Base-by-base conservation (phyloP, 1,284 basidiomycete genomes). In the Pseudomicrostroma phylloplanum region DNA sequence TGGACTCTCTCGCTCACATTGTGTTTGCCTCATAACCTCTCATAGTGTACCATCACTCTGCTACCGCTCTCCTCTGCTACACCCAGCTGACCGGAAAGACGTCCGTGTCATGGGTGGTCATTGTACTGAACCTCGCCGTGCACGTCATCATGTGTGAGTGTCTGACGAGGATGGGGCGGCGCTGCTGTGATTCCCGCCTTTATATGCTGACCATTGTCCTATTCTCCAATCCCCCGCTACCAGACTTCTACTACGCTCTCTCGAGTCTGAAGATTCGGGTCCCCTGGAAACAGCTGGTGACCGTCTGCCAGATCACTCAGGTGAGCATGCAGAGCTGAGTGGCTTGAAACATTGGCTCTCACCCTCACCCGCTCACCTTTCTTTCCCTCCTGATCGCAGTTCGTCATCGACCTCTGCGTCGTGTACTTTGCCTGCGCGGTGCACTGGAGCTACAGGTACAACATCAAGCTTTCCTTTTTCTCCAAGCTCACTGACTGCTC, bases 61-160 rank as follows among this genome's bases (percentile, higher is more conserved):
- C 93, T n/a, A 97, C 94, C 62, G 94, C 94, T 63, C 81, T 94
- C 60, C 84, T 98, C 65, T 97, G 94, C 83, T 97, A 88, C 81
- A 88, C 88, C 61, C 93, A 98, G 82, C 84, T 98, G 67, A 89
- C 94, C 73, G 93, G 78, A 40, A 70, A 69, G 57, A 96, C 77
- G 85, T 96, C 67, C 58, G 42, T 71, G 62, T 96, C 94, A 67
- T 99, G 96, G 96, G 87, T 93, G 67, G 90, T 92, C 68, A 98
- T 99, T 80, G 81, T 84, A 60, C 86, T 96, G 73, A 99, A 99
- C 83, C 84, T 98, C 64, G 82, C 85, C 62, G 96, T 99, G 56
- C 96, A 99, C 82, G 92, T 98, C 76, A 82, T 97, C 74, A 99
- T 99, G 96, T 98, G 79, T 90, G 84, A 25, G 19, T 25, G 30